phyloP scores from a whole-genome alignment of 2,329 filamentous ascomycete genomes.

The Colletotrichum navitas region DNA sequence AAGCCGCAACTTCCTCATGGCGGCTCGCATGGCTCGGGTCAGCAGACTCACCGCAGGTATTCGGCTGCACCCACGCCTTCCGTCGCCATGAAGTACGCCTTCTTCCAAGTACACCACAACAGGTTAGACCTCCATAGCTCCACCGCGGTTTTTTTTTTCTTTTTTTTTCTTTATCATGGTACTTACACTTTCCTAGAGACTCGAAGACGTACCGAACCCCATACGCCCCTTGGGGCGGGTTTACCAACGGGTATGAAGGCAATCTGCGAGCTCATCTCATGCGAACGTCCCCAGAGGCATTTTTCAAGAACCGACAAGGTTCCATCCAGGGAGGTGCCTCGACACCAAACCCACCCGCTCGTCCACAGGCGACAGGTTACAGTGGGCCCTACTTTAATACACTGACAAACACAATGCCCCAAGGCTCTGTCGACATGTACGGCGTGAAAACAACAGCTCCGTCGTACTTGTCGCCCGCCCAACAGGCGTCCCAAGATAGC shows the following conservation, averaged over 20 bases:
- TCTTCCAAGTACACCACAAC: conserved; percentile 72
- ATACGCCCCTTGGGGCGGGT: conserved; percentile 68
- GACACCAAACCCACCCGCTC: conserved; percentile 14
- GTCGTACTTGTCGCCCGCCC: conserved; percentile 33
- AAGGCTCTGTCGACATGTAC: conserved; percentile 40
- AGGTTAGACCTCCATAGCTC: conserved; percentile 55
- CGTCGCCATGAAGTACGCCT: conserved; percentile 67
- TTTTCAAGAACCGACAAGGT: conserved; percentile 47
- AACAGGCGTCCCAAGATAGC: conserved; percentile 22
- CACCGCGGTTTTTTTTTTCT: neutral
- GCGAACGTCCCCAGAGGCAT: conserved; percentile 52
- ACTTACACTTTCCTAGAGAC: conserved; percentile 56
- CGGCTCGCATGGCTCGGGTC: conserved; percentile 17
- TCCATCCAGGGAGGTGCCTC: conserved; percentile 41
- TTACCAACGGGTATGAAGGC: conserved; percentile 72
- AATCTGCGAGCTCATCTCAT: conserved; percentile 61
- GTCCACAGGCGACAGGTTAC: conserved; percentile 11
- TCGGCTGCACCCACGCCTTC: conserved; percentile 44
- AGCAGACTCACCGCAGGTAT: conserved; percentile 41
- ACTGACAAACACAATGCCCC: conserved; percentile 22
- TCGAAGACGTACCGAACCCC: conserved; percentile 70
- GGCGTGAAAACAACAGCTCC: conserved; percentile 39
- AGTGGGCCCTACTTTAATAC: conserved; percentile 35
- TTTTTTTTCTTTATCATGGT: too few species aligned
- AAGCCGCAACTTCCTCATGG: conserved; percentile 4